These are phyloP conservation scores for Tylopilus rubrobrunneus DNA, from an alignment of 768 basidiomycete genomes.

Conservation along the genomic window DNA sequence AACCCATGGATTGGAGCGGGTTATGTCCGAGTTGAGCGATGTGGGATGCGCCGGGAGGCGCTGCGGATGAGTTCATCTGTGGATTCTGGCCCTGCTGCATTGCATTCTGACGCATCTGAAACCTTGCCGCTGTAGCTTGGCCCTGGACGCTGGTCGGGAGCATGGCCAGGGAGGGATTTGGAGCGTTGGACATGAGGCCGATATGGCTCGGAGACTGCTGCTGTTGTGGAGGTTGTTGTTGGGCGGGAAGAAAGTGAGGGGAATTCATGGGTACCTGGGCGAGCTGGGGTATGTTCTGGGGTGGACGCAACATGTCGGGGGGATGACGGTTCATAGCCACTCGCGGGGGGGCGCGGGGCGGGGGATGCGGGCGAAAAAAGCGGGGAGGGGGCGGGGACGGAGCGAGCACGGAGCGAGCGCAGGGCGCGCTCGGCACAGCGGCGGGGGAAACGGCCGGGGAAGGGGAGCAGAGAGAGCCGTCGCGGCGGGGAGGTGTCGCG, in stretches of 20 bases:
- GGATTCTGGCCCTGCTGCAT: constrained; percentile 38
- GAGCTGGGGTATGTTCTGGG: constrained; percentile 40
- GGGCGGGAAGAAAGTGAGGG: constrained; percentile 36
- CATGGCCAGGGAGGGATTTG: constrained; percentile 38
- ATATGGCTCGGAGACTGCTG: constrained; percentile 34
- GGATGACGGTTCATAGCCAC: constrained; percentile 46
- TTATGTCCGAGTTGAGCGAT: constrained; percentile 30
- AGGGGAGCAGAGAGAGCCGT: constrained; percentile 4
- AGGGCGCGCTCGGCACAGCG: constrained; percentile 1
- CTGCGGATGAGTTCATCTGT: constrained; percentile 32
- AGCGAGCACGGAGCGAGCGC: not conserved
- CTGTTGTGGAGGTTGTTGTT: constrained; percentile 34
- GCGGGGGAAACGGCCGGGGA: constrained; percentile 3
- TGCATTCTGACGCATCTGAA: constrained; percentile 34
- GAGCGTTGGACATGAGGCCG: constrained; percentile 33
- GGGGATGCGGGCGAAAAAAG: constrained; percentile 1
- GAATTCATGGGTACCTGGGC: constrained; percentile 34
- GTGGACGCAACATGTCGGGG: constrained; percentile 43
- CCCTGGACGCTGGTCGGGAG: constrained; percentile 30
- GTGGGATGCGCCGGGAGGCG: constrained; percentile 26
- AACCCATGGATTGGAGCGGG: constrained; percentile 40
- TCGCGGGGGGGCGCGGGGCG: constrained; percentile 1
- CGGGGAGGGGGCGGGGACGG: not conserved
- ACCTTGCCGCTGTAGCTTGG: constrained; percentile 24
- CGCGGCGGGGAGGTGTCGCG: constrained; percentile 11